Conservation (phyloP, 1,284 basidiomycete species). For the Hemileccinum hortonii region DNA sequence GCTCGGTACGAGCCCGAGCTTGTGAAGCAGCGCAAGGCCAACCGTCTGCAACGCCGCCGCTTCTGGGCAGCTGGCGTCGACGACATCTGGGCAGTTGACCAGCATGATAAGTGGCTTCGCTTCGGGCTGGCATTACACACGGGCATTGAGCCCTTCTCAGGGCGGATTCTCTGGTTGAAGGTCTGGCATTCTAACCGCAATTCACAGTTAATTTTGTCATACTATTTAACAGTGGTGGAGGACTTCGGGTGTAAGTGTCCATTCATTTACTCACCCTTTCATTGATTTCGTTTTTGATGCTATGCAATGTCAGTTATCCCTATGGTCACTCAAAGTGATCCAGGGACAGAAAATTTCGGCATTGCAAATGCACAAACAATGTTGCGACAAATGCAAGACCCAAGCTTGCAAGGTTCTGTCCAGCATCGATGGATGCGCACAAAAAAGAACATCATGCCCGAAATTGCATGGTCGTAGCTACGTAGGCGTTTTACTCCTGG, state of each 20-base stretch:
- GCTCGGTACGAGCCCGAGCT: background rate
- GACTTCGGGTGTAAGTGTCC: background rate
- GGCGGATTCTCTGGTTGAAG: constrained; percentile 1
- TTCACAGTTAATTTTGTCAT: background rate
- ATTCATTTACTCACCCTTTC: no score
- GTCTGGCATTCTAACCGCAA: constrained; percentile 3
- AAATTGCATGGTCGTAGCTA: constrained; percentile 8
- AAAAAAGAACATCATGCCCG: constrained; percentile 8
- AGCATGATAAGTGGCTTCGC: constrained; percentile 4
- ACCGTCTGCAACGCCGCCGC: background rate
- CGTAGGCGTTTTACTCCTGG: background rate
- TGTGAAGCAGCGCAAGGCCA: background rate
- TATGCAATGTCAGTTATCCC: constrained; percentile 9
- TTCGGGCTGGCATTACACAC: background rate
- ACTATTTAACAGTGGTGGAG: background rate
- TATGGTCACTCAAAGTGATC: constrained; percentile 29
- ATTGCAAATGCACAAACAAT: constrained; percentile 30
- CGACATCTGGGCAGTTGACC: constrained; percentile 2
- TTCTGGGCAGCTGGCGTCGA: constrained; percentile 2
- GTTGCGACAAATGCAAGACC: constrained; percentile 22
- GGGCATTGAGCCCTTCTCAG: constrained; percentile 1
- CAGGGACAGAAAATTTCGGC: constrained; percentile 27
- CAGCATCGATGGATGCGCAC: constrained; percentile 1
- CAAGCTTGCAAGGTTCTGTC: background rate
- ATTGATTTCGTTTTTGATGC: no score